Base-by-base conservation (phyloP, 805 yeast genomes). In the Starmera amethionina region DNA sequence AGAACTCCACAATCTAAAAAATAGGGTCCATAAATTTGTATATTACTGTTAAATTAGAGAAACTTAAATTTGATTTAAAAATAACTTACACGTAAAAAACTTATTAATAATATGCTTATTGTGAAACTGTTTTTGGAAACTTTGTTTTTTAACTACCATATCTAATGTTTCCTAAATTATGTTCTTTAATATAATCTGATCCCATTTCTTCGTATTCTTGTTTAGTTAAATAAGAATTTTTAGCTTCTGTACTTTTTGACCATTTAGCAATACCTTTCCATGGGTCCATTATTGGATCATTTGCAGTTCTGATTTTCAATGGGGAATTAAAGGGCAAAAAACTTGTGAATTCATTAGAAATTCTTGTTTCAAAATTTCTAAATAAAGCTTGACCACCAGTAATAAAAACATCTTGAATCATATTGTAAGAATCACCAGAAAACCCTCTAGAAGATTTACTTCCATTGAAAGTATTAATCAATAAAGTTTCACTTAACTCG, bases 221-320 rank as follows among this genome's bases (percentile, higher is more conserved):
- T 47, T 70, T 75, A 0, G 93, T 72, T 19, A 90, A 66, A 43
- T 70, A 76, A 9, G 75, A 63, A 2, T 62, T 49, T 25, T 65
- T 50, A 32, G 72, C 68, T 14, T 68, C 75, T 1, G 61, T 68
- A 18, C 72, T 67, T 3, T 51, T 50, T 6, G 89, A 66, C 84
- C 95, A 85, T 51, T 73, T 72, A 11, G 85, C 79, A 95, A 93
- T 88, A 27, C 98, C 98, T 52, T 69, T 79, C 97, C 98, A 93
- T 1, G 97, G 76, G 59, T 90, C 98, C 28, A 74, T 53, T 1
- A 74, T 49, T 2, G 96, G 90, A 56, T 85, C 78, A 3, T 59
- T 47, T 0, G 96, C 93, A 14, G 62, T 54, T 41, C 81, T 64
- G 1, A 89, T 82, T 5, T 67, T 62, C 30, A 89, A 61, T 0